Evolutionary conservation across 2,329 filamentous ascomycete species (phyloP).

Genomic region (Fusarium drepaniforme): DNA sequence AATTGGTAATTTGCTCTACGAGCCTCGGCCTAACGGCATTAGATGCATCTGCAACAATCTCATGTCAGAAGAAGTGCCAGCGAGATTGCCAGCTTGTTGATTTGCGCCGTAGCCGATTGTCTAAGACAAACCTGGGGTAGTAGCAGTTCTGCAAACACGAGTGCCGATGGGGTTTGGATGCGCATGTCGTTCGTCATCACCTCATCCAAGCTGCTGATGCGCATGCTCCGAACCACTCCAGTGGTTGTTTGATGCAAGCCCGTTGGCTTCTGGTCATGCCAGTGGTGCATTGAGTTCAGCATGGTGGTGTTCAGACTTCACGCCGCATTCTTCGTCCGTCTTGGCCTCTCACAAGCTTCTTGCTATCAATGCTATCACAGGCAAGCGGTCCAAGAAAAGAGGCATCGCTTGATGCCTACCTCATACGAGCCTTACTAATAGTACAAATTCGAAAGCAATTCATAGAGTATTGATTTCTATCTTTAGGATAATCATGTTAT

Average conservation of each 20-base stretch:
- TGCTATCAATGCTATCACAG: background rate
- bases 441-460: too few species aligned
- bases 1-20: background rate
- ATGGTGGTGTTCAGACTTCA: background rate
- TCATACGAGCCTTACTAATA: too few species aligned
- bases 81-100: slow-evolving; percentile 13
- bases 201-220: slow-evolving; percentile 5
- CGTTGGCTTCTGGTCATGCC: slow-evolving; percentile 4
- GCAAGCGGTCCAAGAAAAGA: too few species aligned
- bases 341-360: slow-evolving; percentile 9
- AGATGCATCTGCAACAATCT: slow-evolving; percentile 11
- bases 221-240: background rate
- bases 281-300: background rate
- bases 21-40: slow-evolving; percentile 31
- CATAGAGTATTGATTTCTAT: too few species aligned
- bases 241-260: slow-evolving; percentile 26
- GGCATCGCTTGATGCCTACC: too few species aligned
- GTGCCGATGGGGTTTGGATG: slow-evolving; percentile 6
- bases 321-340: background rate
- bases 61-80: background rate
- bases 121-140: slow-evolving; percentile 35
- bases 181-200: slow-evolving; percentile 10
- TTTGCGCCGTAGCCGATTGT: slow-evolving; percentile 19
- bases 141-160: slow-evolving; percentile 10
- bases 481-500: too few species aligned